These are phyloP conservation scores for Termitomyces sp. DNA, from an alignment of 768 basidiomycete genomes.

Conservation along the genomic window DNA sequence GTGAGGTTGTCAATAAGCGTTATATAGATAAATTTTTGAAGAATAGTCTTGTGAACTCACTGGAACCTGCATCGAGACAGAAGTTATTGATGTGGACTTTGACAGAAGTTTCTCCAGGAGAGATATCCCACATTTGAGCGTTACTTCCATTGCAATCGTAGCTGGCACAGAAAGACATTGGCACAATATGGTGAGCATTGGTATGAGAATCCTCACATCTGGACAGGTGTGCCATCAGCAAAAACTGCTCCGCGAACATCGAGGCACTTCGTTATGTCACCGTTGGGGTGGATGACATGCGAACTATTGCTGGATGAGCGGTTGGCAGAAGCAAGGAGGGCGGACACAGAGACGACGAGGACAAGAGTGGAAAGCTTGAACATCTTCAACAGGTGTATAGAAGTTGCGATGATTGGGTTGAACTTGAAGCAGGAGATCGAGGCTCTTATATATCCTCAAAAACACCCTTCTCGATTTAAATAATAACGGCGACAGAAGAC, in stretches of 20 bases:
- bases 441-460: not conserved
- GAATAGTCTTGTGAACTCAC: conserved; percentile 10
- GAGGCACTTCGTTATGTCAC: conserved; percentile 24
- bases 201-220: too few relatives aligned
- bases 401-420: not conserved
- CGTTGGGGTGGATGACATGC: conserved; percentile 23
- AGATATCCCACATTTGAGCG: conserved; percentile 28
- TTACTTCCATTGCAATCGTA: conserved; percentile 29
- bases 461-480: not conserved
- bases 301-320: conserved; percentile 14
- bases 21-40: not conserved
- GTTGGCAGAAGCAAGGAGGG: conserved; percentile 7
- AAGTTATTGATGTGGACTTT: conserved; percentile 27
- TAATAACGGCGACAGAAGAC: not conserved
- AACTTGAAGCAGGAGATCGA: not conserved
- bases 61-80: conserved; percentile 31
- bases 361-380: not conserved
- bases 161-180: conserved; percentile 10
- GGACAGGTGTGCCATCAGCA: too few relatives aligned
- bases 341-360: conserved; percentile 2
- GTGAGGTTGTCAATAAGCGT: not conserved
- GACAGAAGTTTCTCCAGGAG: conserved; percentile 21
- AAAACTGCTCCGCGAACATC: conserved; percentile 24
- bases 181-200: not conserved
- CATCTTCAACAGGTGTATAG: not conserved